Evolutionary conservation across 495 filamentous ascomycete genomes (phyloP), one percentile per base, ranked within the genome.

Genomic region (Aspergillus campestris): DNA sequence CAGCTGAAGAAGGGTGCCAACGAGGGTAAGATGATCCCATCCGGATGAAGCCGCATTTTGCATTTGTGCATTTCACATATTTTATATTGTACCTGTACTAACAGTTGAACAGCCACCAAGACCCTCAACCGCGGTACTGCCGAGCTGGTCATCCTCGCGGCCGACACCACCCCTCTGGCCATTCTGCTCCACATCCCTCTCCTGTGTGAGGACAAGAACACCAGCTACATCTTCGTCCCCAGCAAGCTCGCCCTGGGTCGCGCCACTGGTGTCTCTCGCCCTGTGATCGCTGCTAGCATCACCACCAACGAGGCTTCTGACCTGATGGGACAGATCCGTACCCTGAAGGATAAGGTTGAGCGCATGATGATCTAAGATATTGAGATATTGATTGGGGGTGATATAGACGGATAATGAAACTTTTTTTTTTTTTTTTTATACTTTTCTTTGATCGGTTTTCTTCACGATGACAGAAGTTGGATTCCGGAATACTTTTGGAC

Each of bases 221-320:
- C 84, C 15, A 80, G 83, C 42, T 77, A 77, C 63, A 70, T 81
- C 33, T 80, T 70, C 54, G 73, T 84, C 15, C 78, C 74, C 47
- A 74, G 65, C 58, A 81, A 78, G 72, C 79, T 83, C 37, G 87
- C 86, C 27, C 79, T 94, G 9, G 90, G 91, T 35, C 76, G 89
- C 52, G 70, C 70, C 9, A 60, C 55, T 38, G 90, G 90, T 72
- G 90, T 95, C 41, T 82, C 75, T 53, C 72, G 92, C 32, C 78
- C 88, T 35, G 89, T 98, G 33, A 96, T 98, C 55, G 82, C 86
- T 34, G 82, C 80, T 33, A 83, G 78, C 50, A 91, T 96, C 58
- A 95, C 88, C 32, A 89, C 85, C 55, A 97, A 96, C 75, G 92
- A 96, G 70, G 87, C 86, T 10, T 84, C 78, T 56, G 92, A 96